Base-by-base conservation (phyloP, 768 basidiomycete species). In the Phaeotremella skinneri region DNA sequence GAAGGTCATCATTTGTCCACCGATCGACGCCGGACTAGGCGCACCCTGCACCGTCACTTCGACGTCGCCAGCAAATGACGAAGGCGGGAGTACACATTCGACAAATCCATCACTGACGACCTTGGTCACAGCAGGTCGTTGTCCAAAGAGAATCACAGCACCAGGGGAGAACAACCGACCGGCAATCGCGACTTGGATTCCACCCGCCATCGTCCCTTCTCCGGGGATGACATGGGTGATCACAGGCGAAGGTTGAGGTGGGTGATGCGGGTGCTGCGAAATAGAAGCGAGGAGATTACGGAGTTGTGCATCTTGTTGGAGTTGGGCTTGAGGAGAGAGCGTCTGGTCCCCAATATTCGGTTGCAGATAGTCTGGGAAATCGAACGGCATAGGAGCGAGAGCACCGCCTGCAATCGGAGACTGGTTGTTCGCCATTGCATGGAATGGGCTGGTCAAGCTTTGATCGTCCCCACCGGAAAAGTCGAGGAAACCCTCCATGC, bases 151-250 rank as follows among this genome's bases (percentile, higher is more conserved):
- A 66, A 90, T 89, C 53, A 88, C 85, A 55, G 78, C 69, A 27
- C 76, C 78, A 6, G 69, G 73, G 4, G 72, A 53, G 78, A 99
- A 97, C 75, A 92, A 90, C 52, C 88, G 85, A 7, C 96, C 96
- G 5, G 96, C 83, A 17, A 99, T 80, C 1, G 94, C 98, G 31
- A 99, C 88, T 78, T 96, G 91, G 64, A 90, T 91, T 1, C 94
- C 94, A 30, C 93, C 93, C 59, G 87, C 85, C 21, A 89, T 91
- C 9, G 91, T 91, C 13, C 92, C 79, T 56, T 77, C 77, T 49
- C 67, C 71, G 7, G 79, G 79, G 20, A 79, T 75, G 61, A 78
- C 53, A 83, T 84, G 59, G 82, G 72, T 59, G 82, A 80, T 58
- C 58, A 32, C 81, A 67, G 61, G 83, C 79, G 20, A 82, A 78